Conservation (phyloP, 176 grass and related monocot genomes). For the Raddia guianensis region DNA sequence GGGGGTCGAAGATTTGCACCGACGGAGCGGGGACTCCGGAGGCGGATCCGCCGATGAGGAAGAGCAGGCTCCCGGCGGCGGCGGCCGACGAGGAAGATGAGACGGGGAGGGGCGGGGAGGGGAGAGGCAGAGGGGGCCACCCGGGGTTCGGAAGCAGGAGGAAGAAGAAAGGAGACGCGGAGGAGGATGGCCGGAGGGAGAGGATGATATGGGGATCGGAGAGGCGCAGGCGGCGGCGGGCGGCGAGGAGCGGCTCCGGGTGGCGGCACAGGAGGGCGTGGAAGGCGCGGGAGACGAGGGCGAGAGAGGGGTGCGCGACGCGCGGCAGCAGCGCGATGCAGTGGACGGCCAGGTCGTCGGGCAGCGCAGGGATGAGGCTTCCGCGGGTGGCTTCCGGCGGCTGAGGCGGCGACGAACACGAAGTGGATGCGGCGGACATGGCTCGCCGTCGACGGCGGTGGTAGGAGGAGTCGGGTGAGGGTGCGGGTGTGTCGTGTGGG, state of each 20-base stretch:
- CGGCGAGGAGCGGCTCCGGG: constrained; percentile 52
- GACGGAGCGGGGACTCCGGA: constrained; percentile 45
- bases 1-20: constrained; percentile 65
- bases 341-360: constrained; percentile 69
- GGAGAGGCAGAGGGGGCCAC: constrained; percentile 42
- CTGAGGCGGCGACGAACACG: background rate
- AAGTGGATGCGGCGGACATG: constrained; percentile 32
- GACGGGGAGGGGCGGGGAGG: constrained; percentile 49
- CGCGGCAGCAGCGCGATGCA: constrained; percentile 75
- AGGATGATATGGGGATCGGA: constrained; percentile 59
- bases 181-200: constrained; percentile 58
- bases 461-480: background rate
- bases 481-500: background rate
- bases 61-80: constrained; percentile 42
- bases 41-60: constrained; percentile 73
- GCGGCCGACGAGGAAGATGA: constrained; percentile 52
- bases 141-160: constrained; percentile 57
- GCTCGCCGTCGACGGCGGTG: constrained; percentile 27
- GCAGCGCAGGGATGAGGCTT: constrained; percentile 65
- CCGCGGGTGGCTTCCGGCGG: constrained; percentile 32
- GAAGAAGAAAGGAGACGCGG: constrained; percentile 62
- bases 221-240: constrained; percentile 43
- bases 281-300: constrained; percentile 70
- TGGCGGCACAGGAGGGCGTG: constrained; percentile 57
- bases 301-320: constrained; percentile 46